Evolutionary conservation across 2,329 filamentous ascomycete genomes (phyloP), one percentile per base, ranked within the genome.

Genomic region (Penicillium fuscoglaucum): DNA sequence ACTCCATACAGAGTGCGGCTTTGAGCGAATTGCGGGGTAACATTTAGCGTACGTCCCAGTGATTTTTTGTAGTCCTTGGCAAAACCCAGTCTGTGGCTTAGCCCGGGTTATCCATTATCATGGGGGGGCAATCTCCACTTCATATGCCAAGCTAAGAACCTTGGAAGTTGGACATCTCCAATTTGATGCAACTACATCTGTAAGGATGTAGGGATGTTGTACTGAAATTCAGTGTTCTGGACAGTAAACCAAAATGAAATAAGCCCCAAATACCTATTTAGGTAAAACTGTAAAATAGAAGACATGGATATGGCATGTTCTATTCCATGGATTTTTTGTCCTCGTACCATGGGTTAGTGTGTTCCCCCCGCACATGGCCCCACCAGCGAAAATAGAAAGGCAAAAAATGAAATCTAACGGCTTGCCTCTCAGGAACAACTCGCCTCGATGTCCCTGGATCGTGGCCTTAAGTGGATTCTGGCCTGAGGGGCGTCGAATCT

Each of bases 1-100:
- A 26, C 24, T 39, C n/a, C 17, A 8, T n/a, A 26, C n/a, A 24
- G 9, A 49, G 9, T 51, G 31, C 21, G 26, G 43, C 6, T 46
- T 48, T 48, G 44, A 19, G 24, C 29, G 43, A 41, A 52, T 13
- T 57, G 55, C 55, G 48, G 55, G 53, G 55, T 40, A 56, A 31
- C 21, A 29, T 17, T 24, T 52, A 24, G 49, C 28, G 8, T 41
- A 29, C 2, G 47, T 48, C 12, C 45, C 28, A 47, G 45, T 48
- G 37, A 13, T 44, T 24, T 15, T 13, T 13, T 17, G 35, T 40
- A 19, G 26, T 41, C 26, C 49, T 44, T 44, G n/a, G 49, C 49
- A 29, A 51, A 39, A 5, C 26, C n/a, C 17, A 28, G 49, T 21
- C 35, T 40, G 21, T 39, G 21, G 49, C 37, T 29, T 28, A 21